phyloP scores from a whole-genome alignment of 148 eudicot genomes.

The Arbutus unedo region DNA sequence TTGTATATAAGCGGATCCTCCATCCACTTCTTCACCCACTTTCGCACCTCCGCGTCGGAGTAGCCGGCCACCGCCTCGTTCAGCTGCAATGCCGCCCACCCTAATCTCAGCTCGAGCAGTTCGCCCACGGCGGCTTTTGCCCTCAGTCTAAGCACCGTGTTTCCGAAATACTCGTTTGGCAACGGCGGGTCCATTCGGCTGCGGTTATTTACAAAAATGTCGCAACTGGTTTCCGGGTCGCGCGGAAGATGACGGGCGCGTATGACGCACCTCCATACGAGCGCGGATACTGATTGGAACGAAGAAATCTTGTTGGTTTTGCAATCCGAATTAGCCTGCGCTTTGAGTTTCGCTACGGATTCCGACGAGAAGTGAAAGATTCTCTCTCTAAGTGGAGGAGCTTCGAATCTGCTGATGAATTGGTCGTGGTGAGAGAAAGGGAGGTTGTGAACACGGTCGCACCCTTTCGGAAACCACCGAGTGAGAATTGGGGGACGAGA shows the following conservation, averaged over 20 bases:
- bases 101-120: not conserved
- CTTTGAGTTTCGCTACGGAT: conserved; percentile 22
- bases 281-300: conserved; percentile 27
- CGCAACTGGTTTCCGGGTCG: conserved; percentile 7
- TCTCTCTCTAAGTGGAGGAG: conserved; percentile 23
- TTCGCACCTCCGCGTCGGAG: not conserved
- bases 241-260: conserved; percentile 6
- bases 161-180: conserved; percentile 23
- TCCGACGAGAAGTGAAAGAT: conserved; percentile 26
- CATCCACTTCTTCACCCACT: conserved; percentile 18
- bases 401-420: conserved; percentile 19
- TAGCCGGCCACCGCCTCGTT: conserved; percentile 6
- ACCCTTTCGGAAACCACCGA: conserved; percentile 23
- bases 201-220: conserved; percentile 17
- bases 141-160: conserved; percentile 4
- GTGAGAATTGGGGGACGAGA: conserved; percentile 18
- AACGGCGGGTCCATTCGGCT: conserved; percentile 22
- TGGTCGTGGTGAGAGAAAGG: conserved; percentile 29
- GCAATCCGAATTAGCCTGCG: conserved; percentile 20
- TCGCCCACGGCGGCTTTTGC: not conserved
- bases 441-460: conserved; percentile 18
- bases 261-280: conserved; percentile 23
- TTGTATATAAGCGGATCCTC: conserved; percentile 10
- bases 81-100: conserved; percentile 3
- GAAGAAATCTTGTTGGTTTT: conserved; percentile 20